These are phyloP conservation scores for Penicillium herquei DNA, from an alignment of 495 filamentous ascomycete species.

Conservation along the genomic window DNA sequence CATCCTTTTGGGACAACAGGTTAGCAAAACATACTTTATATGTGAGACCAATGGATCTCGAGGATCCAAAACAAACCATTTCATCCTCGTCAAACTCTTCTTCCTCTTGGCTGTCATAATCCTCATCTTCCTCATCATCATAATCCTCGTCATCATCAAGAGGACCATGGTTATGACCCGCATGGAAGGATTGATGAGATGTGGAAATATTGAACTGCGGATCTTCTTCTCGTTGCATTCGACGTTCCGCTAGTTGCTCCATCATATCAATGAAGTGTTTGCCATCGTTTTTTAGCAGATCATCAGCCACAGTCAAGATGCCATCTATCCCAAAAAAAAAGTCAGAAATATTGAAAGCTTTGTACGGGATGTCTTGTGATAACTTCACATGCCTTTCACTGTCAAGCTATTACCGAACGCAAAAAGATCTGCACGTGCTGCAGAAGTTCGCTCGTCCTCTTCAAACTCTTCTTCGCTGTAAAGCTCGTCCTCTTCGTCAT, in stretches of 20 bases:
- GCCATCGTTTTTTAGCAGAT: constrained; percentile 97
- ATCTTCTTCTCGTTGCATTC: constrained; percentile 95
- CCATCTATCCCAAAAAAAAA: constrained; percentile 62
- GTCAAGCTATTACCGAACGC: constrained; percentile 96
- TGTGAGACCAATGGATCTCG: not conserved
- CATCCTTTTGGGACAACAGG: constrained; percentile 66
- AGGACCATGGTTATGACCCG: constrained; percentile 60
- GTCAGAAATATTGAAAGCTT: constrained; percentile 31
- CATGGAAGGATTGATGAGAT: constrained; percentile 59
- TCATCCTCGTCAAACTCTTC: constrained; percentile 85
- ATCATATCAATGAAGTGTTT: constrained; percentile 99
- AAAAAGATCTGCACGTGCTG: constrained; percentile 74
- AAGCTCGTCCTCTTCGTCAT: constrained; percentile 50
- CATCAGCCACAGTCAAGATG: constrained; percentile 97
- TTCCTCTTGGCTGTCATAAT: constrained; percentile 85
- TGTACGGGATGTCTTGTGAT: constrained; percentile 16
- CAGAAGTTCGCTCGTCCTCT: constrained; percentile 46
- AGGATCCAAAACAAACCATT: constrained; percentile 50
- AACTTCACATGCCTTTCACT: constrained; percentile 74
- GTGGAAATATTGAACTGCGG: constrained; percentile 65
- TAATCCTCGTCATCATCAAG: constrained; percentile 69
- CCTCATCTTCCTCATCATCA: constrained; percentile 80
- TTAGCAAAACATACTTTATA: not conserved
- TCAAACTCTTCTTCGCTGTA: constrained; percentile 57
- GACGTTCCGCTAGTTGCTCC: constrained; percentile 96